phyloP scores from a whole-genome alignment of 1,284 basidiomycete species.

The Coniferiporia sulphurascens region DNA sequence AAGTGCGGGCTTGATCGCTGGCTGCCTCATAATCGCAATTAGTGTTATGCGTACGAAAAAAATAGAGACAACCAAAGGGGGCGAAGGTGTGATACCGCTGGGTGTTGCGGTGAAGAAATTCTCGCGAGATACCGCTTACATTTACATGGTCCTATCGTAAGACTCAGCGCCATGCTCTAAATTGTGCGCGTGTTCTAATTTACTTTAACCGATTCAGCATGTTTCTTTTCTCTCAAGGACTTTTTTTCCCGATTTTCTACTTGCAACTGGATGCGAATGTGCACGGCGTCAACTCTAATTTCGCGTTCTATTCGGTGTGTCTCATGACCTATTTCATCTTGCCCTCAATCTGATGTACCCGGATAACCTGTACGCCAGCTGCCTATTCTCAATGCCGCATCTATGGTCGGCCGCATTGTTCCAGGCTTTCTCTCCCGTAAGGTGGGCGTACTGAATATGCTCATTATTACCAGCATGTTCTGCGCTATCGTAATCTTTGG shows the following conservation, averaged over 20 bases:
- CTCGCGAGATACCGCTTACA: conserved; percentile 6
- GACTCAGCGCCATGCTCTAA: background rate
- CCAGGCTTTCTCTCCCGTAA: conserved; percentile 2
- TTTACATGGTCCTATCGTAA: conserved; percentile 1
- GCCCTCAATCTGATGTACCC: conserved; percentile 19
- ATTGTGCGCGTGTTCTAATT: background rate
- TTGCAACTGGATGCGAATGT: conserved; percentile 36
- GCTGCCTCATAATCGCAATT: conserved; percentile 25
- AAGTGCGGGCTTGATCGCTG: conserved; percentile 25
- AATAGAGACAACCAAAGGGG: conserved; percentile 20
- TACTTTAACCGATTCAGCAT: conserved; percentile 25
- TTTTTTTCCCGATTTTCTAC: conserved; percentile 45
- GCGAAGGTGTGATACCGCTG: conserved; percentile 23
- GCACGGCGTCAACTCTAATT: conserved; percentile 14
- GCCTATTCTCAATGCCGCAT: conserved; percentile 9
- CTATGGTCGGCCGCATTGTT: conserved; percentile 8
- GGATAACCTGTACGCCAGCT: background rate
- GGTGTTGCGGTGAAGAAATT: conserved; percentile 4
- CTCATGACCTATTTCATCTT: background rate
- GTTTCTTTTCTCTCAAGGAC: conserved; percentile 29
- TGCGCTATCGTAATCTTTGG: conserved; percentile 21
- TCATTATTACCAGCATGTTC: background rate
- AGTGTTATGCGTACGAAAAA: conserved; percentile 27
- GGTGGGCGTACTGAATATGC: conserved; percentile 6
- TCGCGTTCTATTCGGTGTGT: conserved; percentile 20